Percentiles rank a stretch among this genome's conserved stretches.
These are phyloP conservation scores for Reutealis trisperma DNA, from an alignment of 345 rosid species.

Conservation along the genomic window DNA sequence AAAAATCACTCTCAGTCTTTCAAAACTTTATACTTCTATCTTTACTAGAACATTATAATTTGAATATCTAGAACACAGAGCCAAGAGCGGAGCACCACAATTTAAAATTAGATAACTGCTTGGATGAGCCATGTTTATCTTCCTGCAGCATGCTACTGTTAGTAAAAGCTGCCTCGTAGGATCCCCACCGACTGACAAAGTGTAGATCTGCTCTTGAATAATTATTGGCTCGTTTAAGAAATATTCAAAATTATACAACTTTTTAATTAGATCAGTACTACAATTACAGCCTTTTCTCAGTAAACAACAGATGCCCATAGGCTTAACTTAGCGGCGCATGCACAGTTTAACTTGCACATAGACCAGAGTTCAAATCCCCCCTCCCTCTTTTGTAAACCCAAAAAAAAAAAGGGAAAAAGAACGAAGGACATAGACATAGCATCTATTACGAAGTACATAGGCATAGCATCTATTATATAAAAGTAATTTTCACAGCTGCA, in stretches of 20 bases:
- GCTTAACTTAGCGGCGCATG: too few relatives aligned
- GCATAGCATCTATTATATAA: background rate
- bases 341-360: too few relatives aligned
- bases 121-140: background rate
- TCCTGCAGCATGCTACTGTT: background rate
- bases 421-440: conserved; percentile 1
- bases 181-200: background rate
- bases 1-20: background rate
- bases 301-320: background rate
- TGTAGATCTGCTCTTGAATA: background rate
- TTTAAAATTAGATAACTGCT: background rate
- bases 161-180: background rate
- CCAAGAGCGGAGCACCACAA: background rate
- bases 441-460: conserved; percentile 1
- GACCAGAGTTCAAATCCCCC: too few relatives aligned
- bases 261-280: background rate
- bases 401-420: too few relatives aligned
- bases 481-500: background rate
- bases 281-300: background rate
- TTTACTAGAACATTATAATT: background rate
- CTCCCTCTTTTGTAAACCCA: too few relatives aligned
- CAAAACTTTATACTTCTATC: background rate
- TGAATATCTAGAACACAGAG: background rate
- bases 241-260: background rate
- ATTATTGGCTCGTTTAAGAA: background rate